Conservation (phyloP, 257 asterid species). For the Jaltomata sinuosa region DNA sequence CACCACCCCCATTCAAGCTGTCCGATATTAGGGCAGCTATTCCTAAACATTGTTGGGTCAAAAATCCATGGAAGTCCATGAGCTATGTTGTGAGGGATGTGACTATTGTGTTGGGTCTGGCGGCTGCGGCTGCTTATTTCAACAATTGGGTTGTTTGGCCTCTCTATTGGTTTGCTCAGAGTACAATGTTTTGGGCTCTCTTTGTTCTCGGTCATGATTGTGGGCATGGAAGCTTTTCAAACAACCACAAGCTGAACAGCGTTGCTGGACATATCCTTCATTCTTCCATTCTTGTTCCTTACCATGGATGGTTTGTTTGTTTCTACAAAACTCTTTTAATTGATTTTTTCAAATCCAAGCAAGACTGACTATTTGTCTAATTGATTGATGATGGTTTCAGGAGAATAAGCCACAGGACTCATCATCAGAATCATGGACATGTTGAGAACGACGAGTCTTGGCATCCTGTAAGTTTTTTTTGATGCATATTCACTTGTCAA, state of each 20-base stretch:
- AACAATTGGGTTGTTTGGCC: constrained; percentile 93
- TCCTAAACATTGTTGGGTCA: constrained; percentile 97
- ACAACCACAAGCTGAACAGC: constrained; percentile 63
- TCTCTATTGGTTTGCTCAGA: constrained; percentile 88
- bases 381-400: constrained; percentile 18
- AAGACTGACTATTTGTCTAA: no score
- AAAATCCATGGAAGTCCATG: constrained; percentile 83
- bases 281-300: constrained; percentile 93
- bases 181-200: constrained; percentile 97
- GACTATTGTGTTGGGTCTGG: constrained; percentile 66
- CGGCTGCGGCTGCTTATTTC: constrained; percentile 72
- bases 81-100: constrained; percentile 83
- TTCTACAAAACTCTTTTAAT: neutral
- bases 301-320: constrained; percentile 86
- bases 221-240: constrained; percentile 98
- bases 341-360: neutral
- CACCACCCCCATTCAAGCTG: constrained; percentile 75
- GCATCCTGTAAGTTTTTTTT: constrained; percentile 58
- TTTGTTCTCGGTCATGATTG: constrained; percentile 99
- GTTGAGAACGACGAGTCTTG: constrained; percentile 95
- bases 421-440: constrained; percentile 97
- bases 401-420: constrained; percentile 97
- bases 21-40: constrained; percentile 74
- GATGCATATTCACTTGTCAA: neutral
- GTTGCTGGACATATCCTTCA: constrained; percentile 90